Base-by-base conservation (phyloP, 2,329 filamentous ascomycete species). In the Clarireedia paspali region DNA sequence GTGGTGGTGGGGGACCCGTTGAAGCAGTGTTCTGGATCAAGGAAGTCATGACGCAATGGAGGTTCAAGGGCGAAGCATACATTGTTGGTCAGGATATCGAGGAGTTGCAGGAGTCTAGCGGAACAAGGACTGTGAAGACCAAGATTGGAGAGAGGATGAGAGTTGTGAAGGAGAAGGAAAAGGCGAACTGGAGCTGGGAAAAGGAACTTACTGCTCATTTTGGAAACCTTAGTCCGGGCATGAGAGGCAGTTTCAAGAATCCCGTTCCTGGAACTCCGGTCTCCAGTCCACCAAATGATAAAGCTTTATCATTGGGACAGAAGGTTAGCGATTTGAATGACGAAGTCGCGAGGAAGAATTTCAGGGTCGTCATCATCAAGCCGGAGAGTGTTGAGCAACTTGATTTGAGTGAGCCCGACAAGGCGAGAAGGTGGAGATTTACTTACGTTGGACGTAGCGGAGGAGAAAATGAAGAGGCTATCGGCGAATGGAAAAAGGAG, bases 181-280 rank as follows among this genome's bases (percentile, higher is more conserved):
- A 64, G 53, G 62, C 64, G 14, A 46, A 36, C 17, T 68, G 91
- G 89, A 87, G 81, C 63, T 96, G 90, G 86, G 74, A 74, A 47
- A 85, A 77, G 60, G 91, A 96, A 72, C 71, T 96, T 39, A 91
- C 88, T 50, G 88, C 82, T 49, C 89, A 94, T 70, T 97, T 96
- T 79, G 92, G 90, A 20, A 96, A 96, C 70, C 73, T 94, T 64
- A 86, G 82, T 62, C 92, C 92, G 6, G 74, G 77, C 1, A 90
- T 96, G 84, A 80, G 91, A 69, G 87, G 87, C 9, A 55, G 53
- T 40, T 50, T 54, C 70, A 85, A 83, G 71, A 83, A 87, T 68
- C 80, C 94, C 68, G 75, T 81, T 5, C 86, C 88, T 0, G 88
- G 88, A 0, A 75, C 76, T 59, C 77, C 83, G 49, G 68, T 87